Percentiles rank a stretch among this genome's conserved stretches.
Conservation (phyloP, 345 rosid species). For the Citrus australasica region DNA sequence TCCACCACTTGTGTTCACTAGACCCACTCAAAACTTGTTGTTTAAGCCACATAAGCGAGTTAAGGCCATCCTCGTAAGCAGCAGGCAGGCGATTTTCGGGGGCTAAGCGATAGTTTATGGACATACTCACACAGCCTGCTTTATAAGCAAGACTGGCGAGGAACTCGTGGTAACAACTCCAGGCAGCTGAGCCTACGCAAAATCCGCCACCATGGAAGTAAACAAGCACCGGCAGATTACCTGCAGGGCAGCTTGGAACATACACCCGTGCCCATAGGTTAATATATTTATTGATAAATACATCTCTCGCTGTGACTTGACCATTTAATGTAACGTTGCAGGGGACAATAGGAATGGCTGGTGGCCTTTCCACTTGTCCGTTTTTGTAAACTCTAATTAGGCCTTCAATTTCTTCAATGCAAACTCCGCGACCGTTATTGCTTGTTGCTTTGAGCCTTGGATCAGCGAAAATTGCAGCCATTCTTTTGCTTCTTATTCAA, state of each 20-base stretch:
- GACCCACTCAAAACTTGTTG: conserved; percentile 29
- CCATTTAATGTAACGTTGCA: conserved; percentile 26
- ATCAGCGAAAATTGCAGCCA: conserved; percentile 46
- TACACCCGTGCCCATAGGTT: conserved; percentile 53
- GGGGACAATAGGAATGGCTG: conserved; percentile 50
- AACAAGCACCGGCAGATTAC: conserved; percentile 52
- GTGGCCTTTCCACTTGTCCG: conserved; percentile 61
- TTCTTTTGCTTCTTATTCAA: conserved; percentile 10
- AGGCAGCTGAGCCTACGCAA: conserved; percentile 63
- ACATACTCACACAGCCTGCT: conserved; percentile 44
- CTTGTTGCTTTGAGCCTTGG: conserved; percentile 23
- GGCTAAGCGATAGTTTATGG: conserved; percentile 54
- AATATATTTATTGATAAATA: conserved; percentile 36
- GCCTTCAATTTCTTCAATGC: conserved; percentile 60
- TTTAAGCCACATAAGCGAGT: conserved; percentile 51
- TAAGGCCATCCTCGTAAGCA: conserved; percentile 63
- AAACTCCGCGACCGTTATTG: conserved; percentile 35
- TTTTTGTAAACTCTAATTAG: conserved; percentile 63
- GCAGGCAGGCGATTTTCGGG: conserved; percentile 68
- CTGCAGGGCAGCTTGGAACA: conserved; percentile 29
- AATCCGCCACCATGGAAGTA: conserved; percentile 81
- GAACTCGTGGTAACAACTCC: conserved; percentile 68
- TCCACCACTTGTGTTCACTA: conserved; percentile 48
- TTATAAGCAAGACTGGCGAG: conserved; percentile 42
- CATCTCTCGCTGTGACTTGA: conserved; percentile 40